Conservation (phyloP, 257 asterid species). For the Paraleonurus japonicus region DNA sequence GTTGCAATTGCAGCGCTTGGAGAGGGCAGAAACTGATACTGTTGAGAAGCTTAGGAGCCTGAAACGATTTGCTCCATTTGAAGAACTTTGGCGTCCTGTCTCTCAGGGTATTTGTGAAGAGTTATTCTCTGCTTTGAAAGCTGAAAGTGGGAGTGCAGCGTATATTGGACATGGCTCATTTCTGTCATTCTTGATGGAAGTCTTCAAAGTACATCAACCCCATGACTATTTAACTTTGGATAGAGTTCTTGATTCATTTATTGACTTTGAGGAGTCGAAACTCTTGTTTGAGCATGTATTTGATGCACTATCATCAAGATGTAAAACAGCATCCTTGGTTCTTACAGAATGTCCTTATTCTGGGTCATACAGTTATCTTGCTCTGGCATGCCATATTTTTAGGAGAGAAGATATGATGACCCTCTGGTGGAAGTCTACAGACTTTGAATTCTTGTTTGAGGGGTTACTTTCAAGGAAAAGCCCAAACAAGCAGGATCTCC, state of each 20-base stretch:
- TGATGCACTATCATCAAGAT: conserved; percentile 74
- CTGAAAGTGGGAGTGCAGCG: conserved; percentile 52
- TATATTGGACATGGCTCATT: conserved; percentile 76
- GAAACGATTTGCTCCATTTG: conserved; percentile 77
- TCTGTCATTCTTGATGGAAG: conserved; percentile 67
- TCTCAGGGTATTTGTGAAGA: conserved; percentile 68
- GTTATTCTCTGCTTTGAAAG: conserved; percentile 49
- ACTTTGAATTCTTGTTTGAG: conserved; percentile 77
- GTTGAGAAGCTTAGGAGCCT: conserved; percentile 73
- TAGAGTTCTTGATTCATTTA: conserved; percentile 69
- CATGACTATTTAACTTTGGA: conserved; percentile 78
- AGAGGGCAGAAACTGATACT: conserved; percentile 55
- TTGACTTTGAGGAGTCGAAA: conserved; percentile 61
- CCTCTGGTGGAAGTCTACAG: conserved; percentile 79
- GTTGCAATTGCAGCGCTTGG: conserved; percentile 58
- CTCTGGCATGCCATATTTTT: conserved; percentile 79
- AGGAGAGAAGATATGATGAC: conserved; percentile 83
- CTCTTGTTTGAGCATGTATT: conserved; percentile 53
- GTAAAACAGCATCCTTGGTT: conserved; percentile 71
- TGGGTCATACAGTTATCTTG: conserved; percentile 84
- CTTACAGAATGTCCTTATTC: conserved; percentile 87
- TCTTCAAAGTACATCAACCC: conserved; percentile 69
- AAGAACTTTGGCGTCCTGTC: conserved; percentile 66
- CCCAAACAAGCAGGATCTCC: conserved; percentile 90
- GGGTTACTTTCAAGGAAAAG: conserved; percentile 81